These are phyloP conservation scores for Monilinia fructigena DNA, from an alignment of 2,329 filamentous ascomycete species.

Conservation along the genomic window DNA sequence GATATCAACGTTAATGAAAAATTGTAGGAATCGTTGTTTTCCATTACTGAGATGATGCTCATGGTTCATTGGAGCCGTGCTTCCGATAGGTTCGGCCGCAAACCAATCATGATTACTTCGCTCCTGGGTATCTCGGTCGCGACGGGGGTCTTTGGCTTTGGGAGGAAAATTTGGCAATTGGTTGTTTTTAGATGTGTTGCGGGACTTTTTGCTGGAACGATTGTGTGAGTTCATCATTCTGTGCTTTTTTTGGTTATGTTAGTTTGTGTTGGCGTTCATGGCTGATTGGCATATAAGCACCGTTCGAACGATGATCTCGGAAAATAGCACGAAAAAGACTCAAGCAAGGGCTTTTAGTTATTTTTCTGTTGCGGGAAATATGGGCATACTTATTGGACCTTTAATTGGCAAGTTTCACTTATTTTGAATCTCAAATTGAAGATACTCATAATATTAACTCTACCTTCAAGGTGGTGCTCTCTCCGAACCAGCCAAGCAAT, in stretches of 20 bases:
- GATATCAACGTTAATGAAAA: background rate
- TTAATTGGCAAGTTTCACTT: slow-evolving; percentile 32
- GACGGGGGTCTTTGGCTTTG: slow-evolving; percentile 66
- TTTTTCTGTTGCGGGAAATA: slow-evolving; percentile 72
- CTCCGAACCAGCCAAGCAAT: slow-evolving; percentile 65
- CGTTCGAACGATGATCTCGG: slow-evolving; percentile 73
- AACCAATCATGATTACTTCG: slow-evolving; percentile 68
- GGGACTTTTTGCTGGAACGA: slow-evolving; percentile 70
- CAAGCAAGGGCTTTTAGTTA: slow-evolving; percentile 73
- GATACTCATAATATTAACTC: slow-evolving; percentile 36
- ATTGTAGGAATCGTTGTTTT: slow-evolving; percentile 62
- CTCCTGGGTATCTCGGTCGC: slow-evolving; percentile 61
- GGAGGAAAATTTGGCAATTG: slow-evolving; percentile 69
- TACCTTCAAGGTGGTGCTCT: slow-evolving; percentile 59
- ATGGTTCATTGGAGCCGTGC: slow-evolving; percentile 73
- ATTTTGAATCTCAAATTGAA: slow-evolving; percentile 37
- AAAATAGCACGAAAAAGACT: slow-evolving; percentile 66
- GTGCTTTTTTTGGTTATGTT: background rate
- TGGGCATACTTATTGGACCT: slow-evolving; percentile 73
- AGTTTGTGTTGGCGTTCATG: background rate
- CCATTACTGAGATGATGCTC: slow-evolving; percentile 70
- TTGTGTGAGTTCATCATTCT: slow-evolving; percentile 49
- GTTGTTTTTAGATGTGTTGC: slow-evolving; percentile 67
- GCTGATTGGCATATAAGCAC: slow-evolving; percentile 40
- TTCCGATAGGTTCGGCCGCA: slow-evolving; percentile 68